Evolutionary conservation across 1,284 basidiomycete species (phyloP).

Genomic region (Cutaneotrichosporon cavernicola): DNA sequence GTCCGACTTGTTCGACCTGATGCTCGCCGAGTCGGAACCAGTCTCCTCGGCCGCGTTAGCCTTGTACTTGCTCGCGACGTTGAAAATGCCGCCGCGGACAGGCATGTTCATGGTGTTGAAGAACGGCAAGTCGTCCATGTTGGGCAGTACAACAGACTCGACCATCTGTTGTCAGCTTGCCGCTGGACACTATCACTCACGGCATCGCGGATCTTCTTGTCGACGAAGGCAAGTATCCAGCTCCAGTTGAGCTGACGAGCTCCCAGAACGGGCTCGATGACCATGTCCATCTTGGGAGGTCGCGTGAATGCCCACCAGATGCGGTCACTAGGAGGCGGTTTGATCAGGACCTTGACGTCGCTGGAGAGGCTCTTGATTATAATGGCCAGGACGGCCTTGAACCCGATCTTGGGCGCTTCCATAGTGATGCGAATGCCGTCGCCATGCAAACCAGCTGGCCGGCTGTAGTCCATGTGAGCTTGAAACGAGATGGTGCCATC

Average conservation of each 20-base stretch:
- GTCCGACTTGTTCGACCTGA: conserved; percentile 4
- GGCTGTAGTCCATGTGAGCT: conserved; percentile 69
- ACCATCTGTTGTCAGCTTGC: conserved; percentile 62
- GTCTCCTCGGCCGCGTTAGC: conserved; percentile 3
- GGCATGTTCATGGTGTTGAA: conserved; percentile 71
- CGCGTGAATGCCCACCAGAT: conserved; percentile 98
- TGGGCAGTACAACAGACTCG: conserved; percentile 90
- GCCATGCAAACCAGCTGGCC: conserved; percentile 51
- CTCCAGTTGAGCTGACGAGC: conserved; percentile 59
- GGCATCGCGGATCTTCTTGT: conserved; percentile 81
- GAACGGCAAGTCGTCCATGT: conserved; percentile 97
- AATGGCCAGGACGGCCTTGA: conserved; percentile 83
- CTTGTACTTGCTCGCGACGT: conserved; percentile 60
- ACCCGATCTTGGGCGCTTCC: conserved; percentile 75
- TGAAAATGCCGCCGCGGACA: conserved; percentile 86
- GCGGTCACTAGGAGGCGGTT: conserved; percentile 91
- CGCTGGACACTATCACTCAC: conserved; percentile 59
- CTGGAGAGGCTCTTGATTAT: conserved; percentile 83
- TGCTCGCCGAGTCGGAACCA: not conserved
- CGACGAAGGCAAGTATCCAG: conserved; percentile 85
- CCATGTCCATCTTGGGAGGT: conserved; percentile 81
- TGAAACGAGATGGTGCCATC: conserved; percentile 90
- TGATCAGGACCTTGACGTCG: conserved; percentile 84
- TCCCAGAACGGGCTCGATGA: conserved; percentile 89
- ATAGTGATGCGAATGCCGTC: conserved; percentile 87